These are phyloP conservation scores for Perkinsus marinus DNA, from an alignment of 169 alveolate species.

Conservation along the genomic window DNA sequence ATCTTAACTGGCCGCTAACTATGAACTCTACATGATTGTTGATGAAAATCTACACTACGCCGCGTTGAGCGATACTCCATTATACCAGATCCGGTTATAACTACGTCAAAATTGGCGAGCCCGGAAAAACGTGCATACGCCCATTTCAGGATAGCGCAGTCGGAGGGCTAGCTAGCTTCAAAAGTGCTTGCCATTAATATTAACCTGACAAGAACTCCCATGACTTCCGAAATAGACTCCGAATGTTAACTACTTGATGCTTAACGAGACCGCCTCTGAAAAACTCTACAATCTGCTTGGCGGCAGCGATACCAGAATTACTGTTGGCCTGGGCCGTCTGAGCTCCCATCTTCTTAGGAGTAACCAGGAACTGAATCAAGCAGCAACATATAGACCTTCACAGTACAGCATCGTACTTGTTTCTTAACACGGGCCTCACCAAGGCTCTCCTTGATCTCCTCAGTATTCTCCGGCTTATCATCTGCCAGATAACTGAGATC, in stretches of 20 bases:
- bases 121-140: not conserved
- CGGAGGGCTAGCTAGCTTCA: not conserved
- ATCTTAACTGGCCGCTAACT: too few species aligned
- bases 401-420: not conserved
- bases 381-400: not conserved
- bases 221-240: too few species aligned
- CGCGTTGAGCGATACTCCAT: too few species aligned
- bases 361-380: conserved; percentile 2
- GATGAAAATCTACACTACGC: too few species aligned
- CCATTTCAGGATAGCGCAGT: not conserved
- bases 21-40: too few species aligned
- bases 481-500: conserved; percentile 7
- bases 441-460: not conserved
- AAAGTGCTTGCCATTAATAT: not conserved
- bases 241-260: conserved; percentile 2
- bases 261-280: conserved; percentile 9
- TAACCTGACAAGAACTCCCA: not conserved
- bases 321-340: conserved; percentile 22
- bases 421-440: not conserved
- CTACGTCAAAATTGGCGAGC: too few species aligned
- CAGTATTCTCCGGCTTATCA: not conserved
- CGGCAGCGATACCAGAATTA: conserved; percentile 11
- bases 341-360: conserved; percentile 28
- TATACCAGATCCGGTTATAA: too few species aligned
- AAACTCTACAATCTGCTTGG: conserved; percentile 17